These are phyloP conservation scores for Globisporangium nodosum DNA, from an alignment of 352 stramenopile genomes.

Conservation along the genomic window DNA sequence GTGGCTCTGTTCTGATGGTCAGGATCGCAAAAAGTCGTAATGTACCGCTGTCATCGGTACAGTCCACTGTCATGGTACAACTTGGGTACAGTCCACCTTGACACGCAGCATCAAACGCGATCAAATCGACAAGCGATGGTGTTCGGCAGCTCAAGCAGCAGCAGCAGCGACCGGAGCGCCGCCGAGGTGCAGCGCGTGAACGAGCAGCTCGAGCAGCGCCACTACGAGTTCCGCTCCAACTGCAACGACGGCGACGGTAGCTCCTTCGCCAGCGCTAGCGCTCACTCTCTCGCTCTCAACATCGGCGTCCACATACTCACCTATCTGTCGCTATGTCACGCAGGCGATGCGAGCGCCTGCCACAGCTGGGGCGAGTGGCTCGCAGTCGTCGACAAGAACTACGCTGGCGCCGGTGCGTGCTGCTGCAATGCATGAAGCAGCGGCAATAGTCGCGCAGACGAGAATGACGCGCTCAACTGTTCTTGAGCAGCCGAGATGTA, in stretches of 20 bases:
- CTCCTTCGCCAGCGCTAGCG: not conserved
- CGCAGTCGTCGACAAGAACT: slow-evolving; percentile 85
- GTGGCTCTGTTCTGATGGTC: too few species aligned
- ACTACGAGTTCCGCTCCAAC: slow-evolving; percentile 87
- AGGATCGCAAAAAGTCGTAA: too few species aligned
- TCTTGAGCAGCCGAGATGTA: slow-evolving; percentile 63
- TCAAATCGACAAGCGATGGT: slow-evolving; percentile 20
- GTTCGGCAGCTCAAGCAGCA: slow-evolving; percentile 9
- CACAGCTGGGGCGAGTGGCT: slow-evolving; percentile 87
- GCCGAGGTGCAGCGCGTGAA: slow-evolving; percentile 77
- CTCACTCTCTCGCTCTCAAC: not conserved
- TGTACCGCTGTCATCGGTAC: not conserved
- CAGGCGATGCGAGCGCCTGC: slow-evolving; percentile 74
- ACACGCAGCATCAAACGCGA: not conserved
- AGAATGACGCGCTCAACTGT: too few species aligned
- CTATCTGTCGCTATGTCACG: not conserved
- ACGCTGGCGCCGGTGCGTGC: slow-evolving; percentile 50
- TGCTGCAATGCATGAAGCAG: not conserved
- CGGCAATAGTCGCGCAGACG: too few species aligned
- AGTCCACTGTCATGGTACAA: not conserved
- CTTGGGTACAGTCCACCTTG: not conserved
- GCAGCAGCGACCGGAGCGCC: slow-evolving; percentile 27
- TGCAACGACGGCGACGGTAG: slow-evolving; percentile 74
- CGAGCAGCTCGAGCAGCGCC: slow-evolving; percentile 77
- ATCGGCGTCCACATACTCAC: not conserved